Base-by-base conservation (phyloP, 2,329 filamentous ascomycete genomes). In the Exophiala mesophila region DNA sequence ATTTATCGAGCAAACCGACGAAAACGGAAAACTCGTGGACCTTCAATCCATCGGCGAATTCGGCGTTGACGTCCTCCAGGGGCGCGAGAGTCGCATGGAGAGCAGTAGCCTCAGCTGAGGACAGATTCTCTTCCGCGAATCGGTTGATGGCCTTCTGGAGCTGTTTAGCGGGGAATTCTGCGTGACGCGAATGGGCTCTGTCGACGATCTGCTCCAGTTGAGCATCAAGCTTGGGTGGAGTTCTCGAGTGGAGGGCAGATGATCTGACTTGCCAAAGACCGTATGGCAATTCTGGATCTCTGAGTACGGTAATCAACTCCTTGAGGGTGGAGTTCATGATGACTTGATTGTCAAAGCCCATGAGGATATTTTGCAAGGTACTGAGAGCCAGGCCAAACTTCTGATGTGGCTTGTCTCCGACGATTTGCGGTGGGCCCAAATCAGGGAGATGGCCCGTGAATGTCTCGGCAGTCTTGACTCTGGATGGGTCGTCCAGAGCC, bases 241-340 rank as follows among this genome's bases (percentile, higher is more conserved):
- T 98, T 57, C 92, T 85, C 5, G 89, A 86, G 66, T 97, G 90
- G n/a, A 98, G 78, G 16, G 92, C 92, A 36, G 92, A 94, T 55
- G 94, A 92, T 61, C 97, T 88, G 4, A 90, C 85, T 51, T 85
- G 88, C 87, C 90, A 98, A 66, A 98, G 88, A 64, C 90, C 88
- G 63, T 92, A 98, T 1, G 92, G 92, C 50, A 98, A 77, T 58
- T 96, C 89, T 1, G 85, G 81, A 59, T 95, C 80, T 30, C 90
- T 83, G 16, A 98, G 78, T 8, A 98, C 89, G 47, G 88, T 80
- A n/a, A 96, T 82, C 26, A 97, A 74, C 61, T 92, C 86, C 67
- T 86, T 88, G 16, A 98, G 73, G 1, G 88, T 92, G 46, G 80
- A 68, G 38, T 80, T 77, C 90, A 98, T 95, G 66, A 97, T 88